Percentiles rank a stretch among this genome's conserved stretches.
These are phyloP conservation scores for Aspergillus haitiensis DNA, from an alignment of 495 filamentous ascomycete species.

Conservation along the genomic window DNA sequence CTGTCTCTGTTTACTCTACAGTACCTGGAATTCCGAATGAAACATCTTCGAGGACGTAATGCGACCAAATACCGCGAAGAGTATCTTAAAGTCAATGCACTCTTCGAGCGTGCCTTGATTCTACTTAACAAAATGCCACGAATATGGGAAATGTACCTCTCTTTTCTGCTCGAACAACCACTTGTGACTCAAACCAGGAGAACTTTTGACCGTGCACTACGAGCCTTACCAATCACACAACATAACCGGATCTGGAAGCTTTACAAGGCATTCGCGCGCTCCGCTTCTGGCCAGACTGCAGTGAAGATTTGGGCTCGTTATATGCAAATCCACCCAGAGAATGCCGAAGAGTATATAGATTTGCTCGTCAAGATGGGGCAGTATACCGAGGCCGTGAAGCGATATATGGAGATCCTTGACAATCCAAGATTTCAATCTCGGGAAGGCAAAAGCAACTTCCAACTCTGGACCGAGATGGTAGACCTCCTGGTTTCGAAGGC, in stretches of 20 bases:
- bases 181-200: slow-evolving; percentile 85
- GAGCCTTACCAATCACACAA: slow-evolving; percentile 93
- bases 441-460: slow-evolving; percentile 89
- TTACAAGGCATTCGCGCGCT: slow-evolving; percentile 89
- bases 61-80: slow-evolving; percentile 77
- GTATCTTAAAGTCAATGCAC: slow-evolving; percentile 88
- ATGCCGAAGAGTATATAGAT: slow-evolving; percentile 92
- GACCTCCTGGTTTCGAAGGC: slow-evolving; percentile 92
- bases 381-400: slow-evolving; percentile 90
- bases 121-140: slow-evolving; percentile 98
- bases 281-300: slow-evolving; percentile 86
- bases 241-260: slow-evolving; percentile 96
- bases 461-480: slow-evolving; percentile 98
- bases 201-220: slow-evolving; percentile 91
- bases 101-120: slow-evolving; percentile 92
- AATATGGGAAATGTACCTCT: slow-evolving; percentile 98
- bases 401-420: slow-evolving; percentile 92
- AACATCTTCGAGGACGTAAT: slow-evolving; percentile 82
- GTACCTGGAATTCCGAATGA: slow-evolving; percentile 85
- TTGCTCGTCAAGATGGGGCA: slow-evolving; percentile 77
- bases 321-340: slow-evolving; percentile 97
- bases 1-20: slow-evolving; percentile 27
- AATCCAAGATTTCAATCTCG: slow-evolving; percentile 91
- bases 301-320: slow-evolving; percentile 94
- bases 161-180: slow-evolving; percentile 87